Evolutionary conservation across 2,329 filamentous ascomycete species (phyloP).

Genomic region (Cladosporium velox): DNA sequence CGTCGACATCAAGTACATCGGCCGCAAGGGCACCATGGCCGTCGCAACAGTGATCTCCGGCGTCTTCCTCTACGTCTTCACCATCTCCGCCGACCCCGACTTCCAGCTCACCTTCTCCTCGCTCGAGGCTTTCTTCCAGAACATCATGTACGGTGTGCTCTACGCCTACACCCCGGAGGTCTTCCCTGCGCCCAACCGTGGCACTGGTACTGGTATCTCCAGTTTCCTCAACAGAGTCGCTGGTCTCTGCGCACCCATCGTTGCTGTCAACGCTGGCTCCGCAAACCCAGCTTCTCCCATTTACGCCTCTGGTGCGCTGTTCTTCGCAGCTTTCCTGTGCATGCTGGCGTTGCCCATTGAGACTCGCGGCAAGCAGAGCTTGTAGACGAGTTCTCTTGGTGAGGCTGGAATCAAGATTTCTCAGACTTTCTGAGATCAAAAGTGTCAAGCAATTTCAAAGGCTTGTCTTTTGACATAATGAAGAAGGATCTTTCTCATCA

Average conservation of each 20-base stretch:
- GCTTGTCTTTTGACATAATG: neutral
- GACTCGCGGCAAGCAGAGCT: constrained; percentile 45
- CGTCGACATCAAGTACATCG: constrained; percentile 70
- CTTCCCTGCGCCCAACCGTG: constrained; percentile 71
- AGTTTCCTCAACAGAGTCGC: constrained; percentile 70
- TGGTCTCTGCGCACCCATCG: constrained; percentile 67
- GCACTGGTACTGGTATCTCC: constrained; percentile 71
- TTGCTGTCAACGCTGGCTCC: constrained; percentile 54
- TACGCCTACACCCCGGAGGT: constrained; percentile 78
- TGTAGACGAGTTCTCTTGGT: constrained; percentile 31
- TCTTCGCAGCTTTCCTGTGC: constrained; percentile 46
- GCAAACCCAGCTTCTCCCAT: constrained; percentile 46
- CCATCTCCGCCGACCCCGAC: constrained; percentile 57
- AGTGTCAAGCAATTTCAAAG: neutral
- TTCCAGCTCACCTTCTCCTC: constrained; percentile 67
- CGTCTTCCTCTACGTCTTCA: constrained; percentile 68
- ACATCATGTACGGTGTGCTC: constrained; percentile 75
- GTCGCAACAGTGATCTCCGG: constrained; percentile 67
- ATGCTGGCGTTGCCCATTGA: constrained; percentile 48
- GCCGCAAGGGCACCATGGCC: constrained; percentile 72
- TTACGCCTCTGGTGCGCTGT: constrained; percentile 46
- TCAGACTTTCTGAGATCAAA: neutral
- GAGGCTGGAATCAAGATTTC: neutral
- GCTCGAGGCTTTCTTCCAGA: constrained; percentile 68
- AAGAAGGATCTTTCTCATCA: neutral